Conservation (phyloP, 2,329 filamentous ascomycete genomes). For the Penicillium sp. region DNA sequence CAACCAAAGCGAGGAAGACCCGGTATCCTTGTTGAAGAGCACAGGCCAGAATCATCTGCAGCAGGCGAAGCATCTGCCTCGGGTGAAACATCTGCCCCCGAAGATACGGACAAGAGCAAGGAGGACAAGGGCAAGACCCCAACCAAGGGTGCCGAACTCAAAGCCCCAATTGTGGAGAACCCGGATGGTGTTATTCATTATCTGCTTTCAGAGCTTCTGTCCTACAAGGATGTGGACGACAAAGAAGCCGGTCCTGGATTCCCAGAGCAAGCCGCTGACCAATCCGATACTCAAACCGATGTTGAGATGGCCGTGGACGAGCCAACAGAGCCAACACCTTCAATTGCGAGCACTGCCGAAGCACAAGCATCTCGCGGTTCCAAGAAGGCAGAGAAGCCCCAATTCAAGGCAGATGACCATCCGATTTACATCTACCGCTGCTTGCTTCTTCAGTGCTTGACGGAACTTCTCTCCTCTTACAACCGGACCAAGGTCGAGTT, state of each 20-base stretch:
- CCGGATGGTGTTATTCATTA: slow-evolving; percentile 96
- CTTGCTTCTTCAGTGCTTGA: slow-evolving; percentile 87
- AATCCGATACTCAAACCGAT: slow-evolving; percentile 42
- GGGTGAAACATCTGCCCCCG: slow-evolving; percentile 17
- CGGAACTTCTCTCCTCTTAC: slow-evolving; percentile 87
- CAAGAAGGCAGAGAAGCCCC: slow-evolving; percentile 66
- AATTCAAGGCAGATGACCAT: slow-evolving; percentile 89
- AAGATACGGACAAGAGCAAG: slow-evolving; percentile 13
- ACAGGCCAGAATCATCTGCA: slow-evolving; percentile 32
- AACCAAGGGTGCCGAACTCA: slow-evolving; percentile 65
- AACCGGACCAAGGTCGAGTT: slow-evolving; percentile 96
- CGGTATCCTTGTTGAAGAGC: slow-evolving; percentile 19
- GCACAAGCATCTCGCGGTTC: slow-evolving; percentile 34
- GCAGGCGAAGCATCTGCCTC: slow-evolving; percentile 21
- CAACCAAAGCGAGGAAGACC: slow-evolving; percentile 20
- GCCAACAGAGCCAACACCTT: slow-evolving; percentile 35
- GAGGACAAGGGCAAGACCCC: slow-evolving; percentile 34
- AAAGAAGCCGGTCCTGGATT: slow-evolving; percentile 57
- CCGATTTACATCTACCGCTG: slow-evolving; percentile 96
- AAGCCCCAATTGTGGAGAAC: slow-evolving; percentile 82
- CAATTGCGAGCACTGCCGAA: slow-evolving; percentile 32
- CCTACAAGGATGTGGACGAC: slow-evolving; percentile 89
- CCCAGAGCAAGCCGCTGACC: slow-evolving; percentile 28
- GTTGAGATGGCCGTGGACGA: slow-evolving; percentile 51
- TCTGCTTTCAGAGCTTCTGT: slow-evolving; percentile 84